Conservation (phyloP, 306 rosid genomes). For the Mimosa pudica region DNA sequence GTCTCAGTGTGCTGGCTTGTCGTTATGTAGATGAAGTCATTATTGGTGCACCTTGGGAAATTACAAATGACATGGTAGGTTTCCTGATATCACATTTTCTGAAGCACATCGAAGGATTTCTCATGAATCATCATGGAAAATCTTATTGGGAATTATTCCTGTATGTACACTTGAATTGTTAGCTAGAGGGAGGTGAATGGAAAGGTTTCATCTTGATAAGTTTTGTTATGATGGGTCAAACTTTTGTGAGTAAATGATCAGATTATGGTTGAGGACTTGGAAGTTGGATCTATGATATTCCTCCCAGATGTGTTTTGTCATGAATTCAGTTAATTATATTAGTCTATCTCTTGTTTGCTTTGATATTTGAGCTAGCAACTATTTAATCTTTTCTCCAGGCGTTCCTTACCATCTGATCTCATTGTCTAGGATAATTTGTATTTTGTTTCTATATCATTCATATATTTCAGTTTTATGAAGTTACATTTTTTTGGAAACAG, state of each 20-base stretch:
- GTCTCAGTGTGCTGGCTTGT: slow-evolving; percentile 92
- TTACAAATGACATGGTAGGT: slow-evolving; percentile 89
- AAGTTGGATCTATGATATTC: not conserved
- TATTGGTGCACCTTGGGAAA: slow-evolving; percentile 95
- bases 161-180: slow-evolving; percentile 18
- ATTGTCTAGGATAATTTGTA: slow-evolving; percentile 20
- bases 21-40: slow-evolving; percentile 97
- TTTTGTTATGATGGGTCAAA: too few species aligned
- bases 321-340: not conserved
- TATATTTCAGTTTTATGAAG: slow-evolving; percentile 32
- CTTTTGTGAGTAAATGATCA: not conserved
- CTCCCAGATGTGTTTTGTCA: not conserved
- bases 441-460: not conserved
- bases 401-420: slow-evolving; percentile 6
- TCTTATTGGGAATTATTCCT: slow-evolving; percentile 17
- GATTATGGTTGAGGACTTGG: not conserved
- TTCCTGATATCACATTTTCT: slow-evolving; percentile 20
- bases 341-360: not conserved
- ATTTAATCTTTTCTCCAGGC: not conserved
- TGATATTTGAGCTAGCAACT: not conserved
- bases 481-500: slow-evolving; percentile 46
- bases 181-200: not conserved
- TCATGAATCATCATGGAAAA: slow-evolving; percentile 1
- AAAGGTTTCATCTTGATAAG: too few species aligned
- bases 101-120: slow-evolving; percentile 16